Conservation (phyloP, 2,329 filamentous ascomycete genomes). For the Fusarium bulbicola region DNA sequence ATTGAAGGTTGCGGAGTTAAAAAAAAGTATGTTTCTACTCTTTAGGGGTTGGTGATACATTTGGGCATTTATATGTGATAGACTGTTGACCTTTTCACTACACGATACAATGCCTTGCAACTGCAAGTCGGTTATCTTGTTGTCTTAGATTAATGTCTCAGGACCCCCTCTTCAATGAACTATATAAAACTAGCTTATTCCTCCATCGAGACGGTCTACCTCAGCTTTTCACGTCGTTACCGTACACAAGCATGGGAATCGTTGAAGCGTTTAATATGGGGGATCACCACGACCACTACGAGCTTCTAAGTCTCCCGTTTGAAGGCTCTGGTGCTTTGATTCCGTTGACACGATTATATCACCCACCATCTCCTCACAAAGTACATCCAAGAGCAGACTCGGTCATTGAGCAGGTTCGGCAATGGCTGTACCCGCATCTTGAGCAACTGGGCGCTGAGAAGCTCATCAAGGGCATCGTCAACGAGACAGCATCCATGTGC, state of each 20-base stretch:
- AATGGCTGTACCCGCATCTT: not conserved
- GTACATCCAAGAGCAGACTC: not conserved
- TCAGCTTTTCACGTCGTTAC: not conserved
- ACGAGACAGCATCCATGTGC: not conserved
- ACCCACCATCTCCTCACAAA: not conserved
- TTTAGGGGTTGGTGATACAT: not conserved
- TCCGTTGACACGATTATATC: fast-evolving
- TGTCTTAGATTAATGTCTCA: not conserved
- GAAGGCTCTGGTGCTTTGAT: not conserved
- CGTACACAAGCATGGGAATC: not conserved
- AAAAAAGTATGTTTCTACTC: too few species aligned
- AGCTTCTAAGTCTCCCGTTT: fast-evolving
- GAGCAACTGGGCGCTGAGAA: not conserved
- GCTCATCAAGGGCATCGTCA: not conserved
- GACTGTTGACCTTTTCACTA: not conserved
- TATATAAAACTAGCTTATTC: not conserved
- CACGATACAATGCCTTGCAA: not conserved
- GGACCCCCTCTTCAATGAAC: not conserved
- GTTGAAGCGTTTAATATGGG: fast-evolving
- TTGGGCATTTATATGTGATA: not conserved
- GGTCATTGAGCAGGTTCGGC: not conserved
- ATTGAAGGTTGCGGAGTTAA: fast-evolving
- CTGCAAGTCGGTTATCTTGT: not conserved
- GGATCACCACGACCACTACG: fast-evolving
- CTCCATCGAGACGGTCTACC: not conserved